Evolutionary conservation across 2,329 filamentous ascomycete species (phyloP).

Genomic region (Aureobasidium musti): DNA sequence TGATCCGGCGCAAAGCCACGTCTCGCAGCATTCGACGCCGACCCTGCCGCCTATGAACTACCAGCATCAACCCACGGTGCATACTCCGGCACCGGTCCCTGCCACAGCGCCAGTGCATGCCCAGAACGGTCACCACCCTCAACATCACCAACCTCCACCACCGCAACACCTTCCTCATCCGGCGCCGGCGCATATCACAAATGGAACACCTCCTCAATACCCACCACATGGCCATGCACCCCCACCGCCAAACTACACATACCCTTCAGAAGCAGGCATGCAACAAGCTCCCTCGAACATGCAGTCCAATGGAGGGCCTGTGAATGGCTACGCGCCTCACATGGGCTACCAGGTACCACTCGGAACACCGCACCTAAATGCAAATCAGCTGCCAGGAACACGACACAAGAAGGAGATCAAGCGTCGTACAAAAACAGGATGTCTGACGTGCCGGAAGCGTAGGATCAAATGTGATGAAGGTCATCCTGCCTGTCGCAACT

Average conservation of each 20-base stretch:
- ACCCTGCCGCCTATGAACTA: conserved; percentile 26
- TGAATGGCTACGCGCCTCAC: conserved; percentile 34
- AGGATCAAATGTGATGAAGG: conserved; percentile 98
- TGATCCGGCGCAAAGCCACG: conserved; percentile 23
- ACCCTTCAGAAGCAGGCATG: conserved; percentile 19
- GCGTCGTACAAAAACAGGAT: conserved; percentile 70
- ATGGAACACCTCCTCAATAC: conserved; percentile 15
- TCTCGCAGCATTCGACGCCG: conserved; percentile 7
- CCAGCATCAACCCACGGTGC: conserved; percentile 16
- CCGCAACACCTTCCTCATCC: conserved; percentile 17
- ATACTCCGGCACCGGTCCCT: conserved; percentile 6
- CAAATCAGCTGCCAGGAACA: conserved; percentile 60
- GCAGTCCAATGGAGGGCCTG: conserved; percentile 31
- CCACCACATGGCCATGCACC: conserved; percentile 9
- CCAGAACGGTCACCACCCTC: conserved; percentile 12
- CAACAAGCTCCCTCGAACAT: conserved; percentile 9
- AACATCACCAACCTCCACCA: conserved; percentile 36
- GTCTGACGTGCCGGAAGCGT: conserved; percentile 83
- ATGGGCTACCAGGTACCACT: conserved; percentile 61
- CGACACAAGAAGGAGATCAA: conserved; percentile 74
- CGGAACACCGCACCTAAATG: conserved; percentile 42
- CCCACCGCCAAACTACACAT: conserved; percentile 17
- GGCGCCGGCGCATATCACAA: conserved; percentile 12
- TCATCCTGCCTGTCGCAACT: conserved; percentile 82
- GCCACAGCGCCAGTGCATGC: conserved; percentile 6